phyloP scores from a whole-genome alignment of 306 rosid species.

The Rosa persica region DNA sequence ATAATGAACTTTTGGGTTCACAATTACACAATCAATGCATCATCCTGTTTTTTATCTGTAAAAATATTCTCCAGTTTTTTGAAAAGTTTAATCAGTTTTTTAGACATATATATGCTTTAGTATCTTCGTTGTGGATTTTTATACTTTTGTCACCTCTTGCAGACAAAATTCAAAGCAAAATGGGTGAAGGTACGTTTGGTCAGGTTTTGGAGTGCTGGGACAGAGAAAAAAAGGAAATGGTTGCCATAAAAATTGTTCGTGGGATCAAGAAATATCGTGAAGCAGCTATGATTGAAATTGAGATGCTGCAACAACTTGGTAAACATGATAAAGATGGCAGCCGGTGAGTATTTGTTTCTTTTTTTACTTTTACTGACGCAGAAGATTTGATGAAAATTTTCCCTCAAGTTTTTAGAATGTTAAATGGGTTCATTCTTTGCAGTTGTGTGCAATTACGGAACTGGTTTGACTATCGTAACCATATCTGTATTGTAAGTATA shows the following conservation, averaged over 20 bases:
- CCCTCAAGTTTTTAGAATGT: constrained; percentile 45
- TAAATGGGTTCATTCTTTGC: constrained; percentile 96
- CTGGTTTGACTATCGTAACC: constrained; percentile 99
- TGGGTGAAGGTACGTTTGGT: constrained; percentile 99
- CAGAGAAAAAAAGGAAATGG: constrained; percentile 86
- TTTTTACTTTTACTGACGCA: background rate
- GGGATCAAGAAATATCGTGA: constrained; percentile 87
- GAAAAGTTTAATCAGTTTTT: background rate
- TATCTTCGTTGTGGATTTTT: background rate
- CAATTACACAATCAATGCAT: background rate
- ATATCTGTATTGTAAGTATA: constrained; percentile 99
- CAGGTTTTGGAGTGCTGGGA: constrained; percentile 99
- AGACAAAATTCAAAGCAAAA: constrained; percentile 86
- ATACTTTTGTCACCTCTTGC: constrained; percentile 16
- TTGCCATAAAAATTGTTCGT: constrained; percentile 88
- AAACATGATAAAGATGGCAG: constrained; percentile 88
- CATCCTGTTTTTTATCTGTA: background rate
- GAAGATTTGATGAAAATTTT: constrained; percentile 13
- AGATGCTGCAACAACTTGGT: constrained; percentile 83
- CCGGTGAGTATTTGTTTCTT: constrained; percentile 54
- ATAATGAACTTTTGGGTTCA: background rate
- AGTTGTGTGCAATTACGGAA: constrained; percentile 99
- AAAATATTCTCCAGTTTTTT: background rate
- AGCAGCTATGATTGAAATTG: constrained; percentile 99
- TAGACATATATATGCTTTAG: background rate